A percentile compares a stretch with the other conserved stretches of the same genome.
Evolutionary conservation across 164 flowering plant genomes (phyloP).

Genomic region (Piper betle): DNA sequence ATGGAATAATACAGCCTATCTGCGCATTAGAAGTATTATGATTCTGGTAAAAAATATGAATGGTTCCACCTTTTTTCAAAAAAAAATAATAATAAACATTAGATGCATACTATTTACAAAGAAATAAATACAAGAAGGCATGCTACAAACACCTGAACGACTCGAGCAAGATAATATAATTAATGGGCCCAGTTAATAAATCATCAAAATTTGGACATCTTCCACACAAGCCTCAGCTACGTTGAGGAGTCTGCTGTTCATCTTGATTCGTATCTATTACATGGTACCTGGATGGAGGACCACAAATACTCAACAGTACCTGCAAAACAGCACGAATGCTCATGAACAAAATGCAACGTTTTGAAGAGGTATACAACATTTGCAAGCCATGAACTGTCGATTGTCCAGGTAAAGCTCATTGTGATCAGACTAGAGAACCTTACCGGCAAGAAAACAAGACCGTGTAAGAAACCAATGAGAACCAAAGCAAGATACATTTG

Average conservation of each 20-base stretch:
- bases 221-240: neutral
- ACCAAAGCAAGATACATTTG: slow-evolving; percentile 90
- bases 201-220: neutral
- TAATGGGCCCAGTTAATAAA: neutral
- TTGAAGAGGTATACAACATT: neutral
- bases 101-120: neutral
- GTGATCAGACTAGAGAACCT: slow-evolving; percentile 13
- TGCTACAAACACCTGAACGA: neutral
- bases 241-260: neutral
- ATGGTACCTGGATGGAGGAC: slow-evolving; percentile 52
- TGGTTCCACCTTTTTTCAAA: too few species aligned
- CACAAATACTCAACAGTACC: slow-evolving; percentile 66
- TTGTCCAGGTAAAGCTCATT: neutral
- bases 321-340: slow-evolving; percentile 12
- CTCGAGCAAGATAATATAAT: neutral
- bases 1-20: too few species aligned
- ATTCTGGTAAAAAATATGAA: too few species aligned
- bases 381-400: neutral
- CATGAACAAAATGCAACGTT: neutral
- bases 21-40: too few species aligned
- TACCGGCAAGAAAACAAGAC: slow-evolving; percentile 84
- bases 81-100: neutral
- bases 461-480: slow-evolving; percentile 80
- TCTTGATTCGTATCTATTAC: slow-evolving; percentile 9
- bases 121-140: neutral